These are phyloP conservation scores for Lipomyces yamadae DNA, from an alignment of 805 yeast species.

Conservation along the genomic window DNA sequence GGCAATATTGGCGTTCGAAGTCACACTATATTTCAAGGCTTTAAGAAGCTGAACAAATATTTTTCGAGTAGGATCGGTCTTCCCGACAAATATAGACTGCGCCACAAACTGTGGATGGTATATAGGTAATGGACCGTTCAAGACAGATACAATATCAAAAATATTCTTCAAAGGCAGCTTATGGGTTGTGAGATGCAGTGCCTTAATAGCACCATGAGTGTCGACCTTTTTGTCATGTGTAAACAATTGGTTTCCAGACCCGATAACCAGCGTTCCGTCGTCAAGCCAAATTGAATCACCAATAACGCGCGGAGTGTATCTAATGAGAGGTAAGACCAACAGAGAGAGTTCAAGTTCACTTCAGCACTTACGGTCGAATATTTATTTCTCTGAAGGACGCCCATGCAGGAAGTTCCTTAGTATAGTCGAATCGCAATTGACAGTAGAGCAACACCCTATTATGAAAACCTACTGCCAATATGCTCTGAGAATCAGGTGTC, in stretches of 20 bases:
- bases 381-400: conserved; percentile 74
- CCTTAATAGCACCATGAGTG: conserved; percentile 56
- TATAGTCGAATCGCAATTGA: conserved; percentile 86
- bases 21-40: conserved; percentile 58
- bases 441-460: conserved; percentile 69
- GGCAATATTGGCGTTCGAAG: conserved; percentile 49
- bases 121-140: conserved; percentile 87
- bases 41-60: conserved; percentile 61
- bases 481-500: conserved; percentile 65
- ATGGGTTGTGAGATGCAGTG: conserved; percentile 61
- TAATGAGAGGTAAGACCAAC: neutral
- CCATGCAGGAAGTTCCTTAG: conserved; percentile 78
- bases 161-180: conserved; percentile 48
- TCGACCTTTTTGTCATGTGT: conserved; percentile 75
- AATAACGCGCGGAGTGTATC: conserved; percentile 69
- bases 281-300: conserved; percentile 90
- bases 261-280: conserved; percentile 78
- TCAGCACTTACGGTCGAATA: conserved; percentile 56
- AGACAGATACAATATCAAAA: conserved; percentile 70
- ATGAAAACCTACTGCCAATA: conserved; percentile 79
- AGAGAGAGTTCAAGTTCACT: neutral
- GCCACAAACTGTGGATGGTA: conserved; percentile 89
- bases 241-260: conserved; percentile 87
- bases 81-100: conserved; percentile 70
- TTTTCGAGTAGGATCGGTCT: conserved; percentile 58